These are phyloP conservation scores for Nissolia schottii DNA, from an alignment of 306 rosid species.

Conservation along the genomic window DNA sequence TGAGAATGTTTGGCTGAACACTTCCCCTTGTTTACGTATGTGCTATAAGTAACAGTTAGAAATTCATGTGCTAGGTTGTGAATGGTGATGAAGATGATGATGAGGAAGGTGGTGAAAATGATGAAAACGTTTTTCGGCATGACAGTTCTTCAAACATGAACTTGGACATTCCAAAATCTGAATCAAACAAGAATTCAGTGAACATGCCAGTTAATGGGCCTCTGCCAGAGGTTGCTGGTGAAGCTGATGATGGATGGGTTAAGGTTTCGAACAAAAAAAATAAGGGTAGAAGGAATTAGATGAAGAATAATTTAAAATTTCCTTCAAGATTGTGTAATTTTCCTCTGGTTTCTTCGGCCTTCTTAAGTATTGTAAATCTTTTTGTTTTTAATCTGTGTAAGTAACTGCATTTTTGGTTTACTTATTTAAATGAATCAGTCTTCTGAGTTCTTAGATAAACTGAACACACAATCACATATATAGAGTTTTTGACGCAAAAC, in stretches of 20 bases:
- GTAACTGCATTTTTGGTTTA: not conserved
- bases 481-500: not conserved
- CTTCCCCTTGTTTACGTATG: no score
- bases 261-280: conserved; percentile 40
- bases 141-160: conserved; percentile 35
- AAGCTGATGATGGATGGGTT: conserved; percentile 60
- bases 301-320: not conserved
- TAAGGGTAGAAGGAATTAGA: conserved; percentile 48
- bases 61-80: conserved; percentile 25
- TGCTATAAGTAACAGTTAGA: no score
- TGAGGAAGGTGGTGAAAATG: not conserved
- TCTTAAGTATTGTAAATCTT: not conserved
- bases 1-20: no score
- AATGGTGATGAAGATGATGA: conserved; percentile 29
- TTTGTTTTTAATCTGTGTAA: not conserved
- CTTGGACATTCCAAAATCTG: conserved; percentile 23
- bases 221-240: conserved; percentile 22
- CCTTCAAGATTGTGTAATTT: not conserved
- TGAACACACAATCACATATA: no score
- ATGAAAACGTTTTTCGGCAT: not conserved
- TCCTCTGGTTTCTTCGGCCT: not conserved
- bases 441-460: no score
- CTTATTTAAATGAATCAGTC: not conserved
- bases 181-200: conserved; percentile 8
- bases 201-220: conserved; percentile 20